Percentiles rank a stretch among this genome's conserved stretches.
Conservation (phyloP, 2,329 filamentous ascomycete genomes). For the Elsinoe fawcettii region DNA sequence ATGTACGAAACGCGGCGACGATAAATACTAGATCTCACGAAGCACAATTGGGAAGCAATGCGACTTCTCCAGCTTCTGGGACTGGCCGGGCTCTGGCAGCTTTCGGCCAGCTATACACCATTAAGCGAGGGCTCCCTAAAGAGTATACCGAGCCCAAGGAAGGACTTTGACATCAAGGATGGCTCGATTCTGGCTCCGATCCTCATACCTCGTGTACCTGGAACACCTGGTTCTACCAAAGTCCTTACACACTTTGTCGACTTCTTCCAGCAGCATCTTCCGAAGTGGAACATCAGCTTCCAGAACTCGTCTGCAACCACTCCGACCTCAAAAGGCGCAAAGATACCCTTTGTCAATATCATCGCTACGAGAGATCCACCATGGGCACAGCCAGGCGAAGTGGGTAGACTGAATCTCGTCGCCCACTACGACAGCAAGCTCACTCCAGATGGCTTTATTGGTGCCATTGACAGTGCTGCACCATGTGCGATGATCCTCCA, state of each 20-base stretch:
- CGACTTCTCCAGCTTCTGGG: conserved; percentile 22
- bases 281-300: conserved; percentile 69
- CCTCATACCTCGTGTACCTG: conserved; percentile 78
- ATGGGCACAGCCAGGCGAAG: conserved; percentile 64
- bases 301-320: conserved; percentile 88
- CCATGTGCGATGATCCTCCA: conserved; percentile 93
- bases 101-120: conserved; percentile 44
- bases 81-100: conserved; percentile 27
- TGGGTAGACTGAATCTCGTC: conserved; percentile 74
- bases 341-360: conserved; percentile 79
- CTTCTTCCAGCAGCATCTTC: conserved; percentile 69
- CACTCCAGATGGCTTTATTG: conserved; percentile 76
- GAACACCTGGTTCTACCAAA: conserved; percentile 63
- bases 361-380: conserved; percentile 84
- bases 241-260: conserved; percentile 75
- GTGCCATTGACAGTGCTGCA: conserved; percentile 86
- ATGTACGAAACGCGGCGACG: neutral
- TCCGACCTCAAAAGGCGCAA: conserved; percentile 60
- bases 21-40: neutral
- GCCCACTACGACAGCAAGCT: conserved; percentile 91
- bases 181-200: conserved; percentile 78
- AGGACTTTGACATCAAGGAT: conserved; percentile 63
- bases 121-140: conserved; percentile 70
- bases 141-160: conserved; percentile 61
- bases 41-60: conserved; percentile 4